A percentile compares a stretch with the other conserved stretches of the same genome.
Evolutionary conservation across 1,284 basidiomycete species (phyloP).

Genomic region (Entoloma clypeatum): DNA sequence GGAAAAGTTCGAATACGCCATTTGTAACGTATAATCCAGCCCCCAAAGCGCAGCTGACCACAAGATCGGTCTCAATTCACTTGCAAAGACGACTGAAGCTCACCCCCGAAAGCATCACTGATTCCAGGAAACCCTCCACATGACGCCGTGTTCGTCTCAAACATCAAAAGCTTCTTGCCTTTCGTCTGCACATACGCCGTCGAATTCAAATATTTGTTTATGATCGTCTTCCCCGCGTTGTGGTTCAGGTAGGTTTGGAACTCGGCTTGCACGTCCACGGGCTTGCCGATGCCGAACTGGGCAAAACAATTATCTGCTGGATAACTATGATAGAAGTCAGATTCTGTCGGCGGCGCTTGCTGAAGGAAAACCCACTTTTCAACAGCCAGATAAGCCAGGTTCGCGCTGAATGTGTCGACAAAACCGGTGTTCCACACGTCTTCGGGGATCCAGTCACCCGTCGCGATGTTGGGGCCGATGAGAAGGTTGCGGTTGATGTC

Average conservation of each 20-base stretch:
- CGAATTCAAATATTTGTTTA: constrained; percentile 48
- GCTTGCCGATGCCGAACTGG: constrained; percentile 40
- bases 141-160: constrained; percentile 79
- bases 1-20: constrained; percentile 60
- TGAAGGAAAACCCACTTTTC: constrained; percentile 39
- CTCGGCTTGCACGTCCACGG: constrained; percentile 45
- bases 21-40: constrained; percentile 58
- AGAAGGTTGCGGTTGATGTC: constrained; percentile 27
- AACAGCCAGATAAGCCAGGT: constrained; percentile 38
- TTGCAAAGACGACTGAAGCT: too few species aligned
- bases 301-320: constrained; percentile 64
- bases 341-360: constrained; percentile 1
- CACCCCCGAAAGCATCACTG: constrained; percentile 70
- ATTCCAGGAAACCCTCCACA: constrained; percentile 80
- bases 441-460: constrained; percentile 40
- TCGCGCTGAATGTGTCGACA: constrained; percentile 32
- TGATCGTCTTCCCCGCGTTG: constrained; percentile 41
- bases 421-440: constrained; percentile 44
- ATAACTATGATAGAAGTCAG: too few species aligned
- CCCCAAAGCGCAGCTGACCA: constrained; percentile 72
- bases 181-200: constrained; percentile 40
- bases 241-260: constrained; percentile 62
- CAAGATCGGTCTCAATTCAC: too few species aligned
- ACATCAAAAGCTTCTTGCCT: constrained; percentile 62
- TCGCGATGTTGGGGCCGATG: constrained; percentile 45